Evolutionary conservation across 108 stramenopile genomes (phyloP).

Genomic region (Fragilariopsis cylindrus): DNA sequence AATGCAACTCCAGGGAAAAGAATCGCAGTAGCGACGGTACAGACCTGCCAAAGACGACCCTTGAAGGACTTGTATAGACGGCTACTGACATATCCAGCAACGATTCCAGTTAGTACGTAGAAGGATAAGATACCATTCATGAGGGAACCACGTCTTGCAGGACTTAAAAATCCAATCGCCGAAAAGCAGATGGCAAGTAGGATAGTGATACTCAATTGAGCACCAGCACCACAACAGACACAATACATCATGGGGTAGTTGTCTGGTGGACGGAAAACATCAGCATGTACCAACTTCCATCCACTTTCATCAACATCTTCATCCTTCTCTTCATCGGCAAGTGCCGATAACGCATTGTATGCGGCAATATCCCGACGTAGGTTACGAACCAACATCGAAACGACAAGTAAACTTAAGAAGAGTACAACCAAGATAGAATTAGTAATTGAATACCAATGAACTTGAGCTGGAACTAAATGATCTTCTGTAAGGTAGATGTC

Average conservation of each 20-base stretch:
- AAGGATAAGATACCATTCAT: conserved; percentile 89
- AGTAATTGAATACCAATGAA: conserved; percentile 97
- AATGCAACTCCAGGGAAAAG: conserved; percentile 91
- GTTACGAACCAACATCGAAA: conserved; percentile 94
- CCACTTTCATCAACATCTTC: conserved; percentile 92
- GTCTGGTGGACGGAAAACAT: conserved; percentile 98
- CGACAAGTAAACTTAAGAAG: conserved; percentile 94
- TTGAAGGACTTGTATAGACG: conserved; percentile 94
- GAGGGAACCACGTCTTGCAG: conserved; percentile 91
- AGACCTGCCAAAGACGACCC: conserved; percentile 92
- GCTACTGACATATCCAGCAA: conserved; percentile 88
- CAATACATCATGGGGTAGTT: conserved; percentile 94
- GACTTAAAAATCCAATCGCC: conserved; percentile 92
- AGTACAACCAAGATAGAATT: conserved; percentile 94
- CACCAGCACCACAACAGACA: conserved; percentile 94
- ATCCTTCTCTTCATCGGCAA: conserved; percentile 91
- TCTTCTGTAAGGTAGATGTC: conserved; percentile 96
- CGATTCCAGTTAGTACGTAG: conserved; percentile 90
- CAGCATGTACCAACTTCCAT: conserved; percentile 99
- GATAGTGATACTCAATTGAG: conserved; percentile 70
- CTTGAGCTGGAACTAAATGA: conserved; percentile 90
- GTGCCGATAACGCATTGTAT: conserved; percentile 90
- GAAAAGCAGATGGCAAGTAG: conserved; percentile 81
- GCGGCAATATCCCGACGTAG: conserved; percentile 93
- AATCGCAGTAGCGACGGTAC: conserved; percentile 91